Percentiles rank a stretch among this genome's conserved stretches.
These are phyloP conservation scores for Heracleum sosnowskyi DNA, from an alignment of 129 eudicot genomes.

Conservation along the genomic window DNA sequence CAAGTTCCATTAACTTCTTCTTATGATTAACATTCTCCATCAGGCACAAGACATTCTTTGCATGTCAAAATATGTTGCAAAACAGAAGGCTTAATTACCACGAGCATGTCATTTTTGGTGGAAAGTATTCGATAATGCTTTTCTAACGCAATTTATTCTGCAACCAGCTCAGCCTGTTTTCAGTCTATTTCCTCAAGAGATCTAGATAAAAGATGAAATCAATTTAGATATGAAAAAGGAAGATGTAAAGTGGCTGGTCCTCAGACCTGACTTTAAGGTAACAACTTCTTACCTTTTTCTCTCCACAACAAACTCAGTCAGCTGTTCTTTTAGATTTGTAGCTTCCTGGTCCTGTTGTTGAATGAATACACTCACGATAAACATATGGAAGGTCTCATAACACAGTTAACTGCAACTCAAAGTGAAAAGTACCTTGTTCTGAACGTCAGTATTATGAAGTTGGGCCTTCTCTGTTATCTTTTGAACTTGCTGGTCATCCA, in stretches of 20 bases:
- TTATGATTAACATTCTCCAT: constrained; percentile 52
- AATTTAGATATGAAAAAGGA: background rate
- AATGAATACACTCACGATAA: background rate
- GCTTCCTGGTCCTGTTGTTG: constrained; percentile 66
- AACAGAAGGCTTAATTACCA: constrained; percentile 34
- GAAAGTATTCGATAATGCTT: constrained; percentile 49
- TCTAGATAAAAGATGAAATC: constrained; percentile 23
- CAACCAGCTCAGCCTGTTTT: constrained; percentile 74
- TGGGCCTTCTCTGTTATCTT: constrained; percentile 46
- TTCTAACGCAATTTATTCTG: constrained; percentile 68
- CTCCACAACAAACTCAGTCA: constrained; percentile 66
- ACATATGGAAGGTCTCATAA: background rate
- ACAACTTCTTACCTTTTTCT: constrained; percentile 67
- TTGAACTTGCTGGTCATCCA: constrained; percentile 62
- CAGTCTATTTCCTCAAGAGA: constrained; percentile 92
- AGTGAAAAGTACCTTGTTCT: constrained; percentile 35
- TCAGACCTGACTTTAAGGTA: constrained; percentile 6
- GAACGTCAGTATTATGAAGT: constrained; percentile 41
- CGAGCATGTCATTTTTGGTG: too few species aligned
- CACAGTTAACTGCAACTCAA: background rate
- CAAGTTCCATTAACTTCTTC: constrained; percentile 65
- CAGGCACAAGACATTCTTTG: background rate
- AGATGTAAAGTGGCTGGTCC: background rate
- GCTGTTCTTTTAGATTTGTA: constrained; percentile 57
- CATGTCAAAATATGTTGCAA: background rate